Base-by-base conservation (phyloP, 2,329 filamentous ascomycete genomes). In the Neonectria coccinea region DNA sequence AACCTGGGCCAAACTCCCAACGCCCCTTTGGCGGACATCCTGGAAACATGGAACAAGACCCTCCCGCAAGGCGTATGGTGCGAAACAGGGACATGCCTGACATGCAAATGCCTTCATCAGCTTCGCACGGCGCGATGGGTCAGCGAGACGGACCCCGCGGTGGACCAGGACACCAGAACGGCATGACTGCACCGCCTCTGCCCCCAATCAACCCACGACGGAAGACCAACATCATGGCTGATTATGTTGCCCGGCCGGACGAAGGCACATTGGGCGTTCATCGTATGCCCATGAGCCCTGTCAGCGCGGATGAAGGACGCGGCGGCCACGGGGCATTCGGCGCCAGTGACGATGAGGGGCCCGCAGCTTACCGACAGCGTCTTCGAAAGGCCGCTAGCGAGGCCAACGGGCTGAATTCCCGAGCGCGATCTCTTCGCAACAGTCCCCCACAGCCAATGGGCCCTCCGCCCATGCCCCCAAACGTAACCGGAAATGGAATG, bases 161-260 rank as follows among this genome's bases (percentile, higher is more conserved):
- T 20, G 29, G 27, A 18, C 48, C 10, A 8, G n/a, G 3, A 22
- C 1, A 79, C 80, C 62, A 67, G 45, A 79, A 79, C 51, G 73
- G 74, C 6, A 69, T 73, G 18, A 62, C 72, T 27, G 80, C 78
- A 2, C 86, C 86, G 2, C 86, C 86, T 2, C 63, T 89, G 39
- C 87, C 87, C 2, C 86, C 86, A 2, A 86, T 89, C 73, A 89
- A 89, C 71, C 87, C 87, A 29, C 81, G 85, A 53, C 82, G 87
- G 10, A 82, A 84, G 57, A 82, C 81, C 9, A 76, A 81, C 10
- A 75, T 80, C 1, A 73, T 81, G n/a, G 79, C 77, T 25, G 75
- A 76, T 4, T 65, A 82, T 20, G 68, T 75, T 42, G 77, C 79
- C 18, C 76, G 77, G 18, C 75, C 74, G 12, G 77, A 76, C 5